Conservation (phyloP, 2,329 filamentous ascomycete genomes). For the Chaetomium globosum region DNA sequence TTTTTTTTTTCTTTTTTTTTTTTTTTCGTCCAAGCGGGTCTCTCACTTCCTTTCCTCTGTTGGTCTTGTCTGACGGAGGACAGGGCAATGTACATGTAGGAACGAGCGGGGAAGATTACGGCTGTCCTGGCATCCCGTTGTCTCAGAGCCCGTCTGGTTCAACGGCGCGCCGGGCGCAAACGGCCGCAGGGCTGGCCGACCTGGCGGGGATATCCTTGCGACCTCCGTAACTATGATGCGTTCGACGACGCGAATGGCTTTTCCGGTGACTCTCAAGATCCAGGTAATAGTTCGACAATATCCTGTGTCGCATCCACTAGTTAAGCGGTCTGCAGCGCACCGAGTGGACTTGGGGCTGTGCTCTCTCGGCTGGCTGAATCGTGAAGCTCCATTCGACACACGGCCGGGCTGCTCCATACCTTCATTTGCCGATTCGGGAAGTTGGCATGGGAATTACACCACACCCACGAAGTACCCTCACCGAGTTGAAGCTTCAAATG, state of each 20-base stretch:
- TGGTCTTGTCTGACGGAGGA: too few relatives aligned
- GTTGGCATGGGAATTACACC: neutral
- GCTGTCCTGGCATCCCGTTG: neutral
- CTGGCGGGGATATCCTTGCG: neutral
- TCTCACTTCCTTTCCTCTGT: too few relatives aligned
- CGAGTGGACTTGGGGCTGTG: conserved; percentile 16
- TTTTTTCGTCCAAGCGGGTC: too few relatives aligned
- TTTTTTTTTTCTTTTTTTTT: too few relatives aligned
- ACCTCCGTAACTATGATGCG: neutral
- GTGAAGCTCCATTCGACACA: neutral
- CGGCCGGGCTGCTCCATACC: neutral
- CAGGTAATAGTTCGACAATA: neutral
- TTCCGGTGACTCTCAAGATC: neutral
- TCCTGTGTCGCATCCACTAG: conserved; percentile 5
- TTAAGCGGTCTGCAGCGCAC: conserved; percentile 17
- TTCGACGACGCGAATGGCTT: neutral
- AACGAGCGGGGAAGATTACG: neutral
- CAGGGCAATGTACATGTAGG: too few relatives aligned
- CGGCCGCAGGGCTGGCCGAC: neutral
- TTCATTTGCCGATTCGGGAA: conserved; percentile 1
- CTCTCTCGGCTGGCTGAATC: conserved; percentile 4
- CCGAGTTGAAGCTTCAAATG: neutral
- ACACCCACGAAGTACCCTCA: neutral
- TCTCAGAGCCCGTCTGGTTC: neutral
- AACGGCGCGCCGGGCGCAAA: neutral